A percentile compares a stretch with the other conserved stretches of the same genome.
phyloP scores from a whole-genome alignment of 768 basidiomycete genomes.

The Suillus luteus region DNA sequence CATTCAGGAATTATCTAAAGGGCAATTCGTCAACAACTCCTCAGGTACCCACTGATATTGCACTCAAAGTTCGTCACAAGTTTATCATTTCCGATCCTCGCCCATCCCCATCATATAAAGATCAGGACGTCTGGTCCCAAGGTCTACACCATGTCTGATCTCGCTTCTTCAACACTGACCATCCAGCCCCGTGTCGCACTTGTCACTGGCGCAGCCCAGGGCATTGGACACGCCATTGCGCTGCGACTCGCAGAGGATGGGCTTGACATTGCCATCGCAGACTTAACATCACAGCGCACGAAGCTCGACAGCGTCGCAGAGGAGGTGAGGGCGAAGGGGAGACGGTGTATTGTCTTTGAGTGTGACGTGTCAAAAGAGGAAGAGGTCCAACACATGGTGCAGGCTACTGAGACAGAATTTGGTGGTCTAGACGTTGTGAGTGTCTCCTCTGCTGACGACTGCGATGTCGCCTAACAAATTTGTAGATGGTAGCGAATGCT shows the following conservation, averaged over 20 bases:
- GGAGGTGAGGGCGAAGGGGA: slow-evolving; percentile 27
- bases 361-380: slow-evolving; percentile 33
- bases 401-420: slow-evolving; percentile 25
- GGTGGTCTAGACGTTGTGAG: slow-evolving; percentile 35
- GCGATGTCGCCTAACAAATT: neutral
- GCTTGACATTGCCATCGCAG: slow-evolving; percentile 35
- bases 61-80: neutral
- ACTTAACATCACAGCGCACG: slow-evolving; percentile 20
- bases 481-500: slow-evolving; percentile 12
- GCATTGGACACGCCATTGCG: slow-evolving; percentile 35
- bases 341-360: slow-evolving; percentile 22
- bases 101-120: slow-evolving; percentile 6
- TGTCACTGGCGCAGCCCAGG: slow-evolving; percentile 38
- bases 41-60: neutral
- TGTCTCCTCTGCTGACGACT: slow-evolving; percentile 1
- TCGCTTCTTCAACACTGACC: neutral
- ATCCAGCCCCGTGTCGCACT: slow-evolving; percentile 17
- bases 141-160: neutral
- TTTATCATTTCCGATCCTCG: neutral
- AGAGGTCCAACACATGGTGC: slow-evolving; percentile 32
- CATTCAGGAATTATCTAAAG: neutral
- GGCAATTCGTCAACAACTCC: neutral
- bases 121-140: neutral
- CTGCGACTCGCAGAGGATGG: slow-evolving; percentile 36
- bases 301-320: slow-evolving; percentile 25